phyloP scores from a whole-genome alignment of 148 eudicot genomes.

The Oxyria digyna region DNA sequence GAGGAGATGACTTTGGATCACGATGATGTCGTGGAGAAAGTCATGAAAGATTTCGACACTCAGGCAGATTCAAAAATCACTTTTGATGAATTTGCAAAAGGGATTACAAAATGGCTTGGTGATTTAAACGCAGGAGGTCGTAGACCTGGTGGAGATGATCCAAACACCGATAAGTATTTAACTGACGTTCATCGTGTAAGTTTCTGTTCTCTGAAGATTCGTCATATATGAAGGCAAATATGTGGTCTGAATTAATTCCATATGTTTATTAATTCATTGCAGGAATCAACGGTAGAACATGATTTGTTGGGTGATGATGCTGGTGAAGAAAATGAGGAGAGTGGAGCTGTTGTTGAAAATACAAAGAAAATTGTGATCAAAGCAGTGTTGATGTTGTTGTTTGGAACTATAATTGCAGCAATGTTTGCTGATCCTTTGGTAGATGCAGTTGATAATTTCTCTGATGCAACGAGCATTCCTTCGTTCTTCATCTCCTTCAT shows the following conservation, averaged over 20 bases:
- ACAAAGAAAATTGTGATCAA: constrained; percentile 37
- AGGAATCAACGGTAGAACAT: constrained; percentile 60
- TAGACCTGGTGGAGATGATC: neutral
- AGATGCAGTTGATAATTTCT: constrained; percentile 76
- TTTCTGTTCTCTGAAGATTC: neutral
- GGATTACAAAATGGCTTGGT: constrained; percentile 49
- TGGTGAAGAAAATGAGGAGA: constrained; percentile 46
- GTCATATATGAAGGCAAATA: neutral
- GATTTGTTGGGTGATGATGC: constrained; percentile 41
- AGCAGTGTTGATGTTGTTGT: constrained; percentile 40
- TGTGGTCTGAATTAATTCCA: neutral
- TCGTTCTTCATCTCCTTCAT: constrained; percentile 90
- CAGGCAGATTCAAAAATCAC: constrained; percentile 27
- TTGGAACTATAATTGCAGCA: constrained; percentile 68
- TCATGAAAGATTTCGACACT: constrained; percentile 65
- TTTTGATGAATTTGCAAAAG: constrained; percentile 39
- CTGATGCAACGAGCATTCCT: constrained; percentile 77
- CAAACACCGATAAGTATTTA: constrained; percentile 27
- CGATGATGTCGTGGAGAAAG: constrained; percentile 39
- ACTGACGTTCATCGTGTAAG: constrained; percentile 37
- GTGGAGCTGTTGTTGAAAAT: constrained; percentile 36
- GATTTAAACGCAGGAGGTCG: constrained; percentile 22
- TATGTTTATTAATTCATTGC: constrained; percentile 1
- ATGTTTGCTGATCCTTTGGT: constrained; percentile 88
- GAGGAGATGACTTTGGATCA: constrained; percentile 38